Conservation (phyloP, 2,329 filamentous ascomycete genomes). For the Coniochaeta prunicola region DNA sequence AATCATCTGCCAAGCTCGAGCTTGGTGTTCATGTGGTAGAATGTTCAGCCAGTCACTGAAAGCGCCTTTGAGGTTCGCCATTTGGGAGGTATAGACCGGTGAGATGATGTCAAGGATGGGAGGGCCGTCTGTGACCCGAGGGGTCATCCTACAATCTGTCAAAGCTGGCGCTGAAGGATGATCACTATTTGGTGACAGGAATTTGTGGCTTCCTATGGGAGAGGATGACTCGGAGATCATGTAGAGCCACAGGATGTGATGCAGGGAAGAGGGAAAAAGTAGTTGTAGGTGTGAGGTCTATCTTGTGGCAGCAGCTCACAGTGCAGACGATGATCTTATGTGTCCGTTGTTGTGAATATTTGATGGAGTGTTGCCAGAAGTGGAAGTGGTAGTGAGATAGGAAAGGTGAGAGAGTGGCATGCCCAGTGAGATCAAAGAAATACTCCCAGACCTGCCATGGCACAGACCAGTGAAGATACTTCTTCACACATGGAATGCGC, state of each 20-base stretch:
- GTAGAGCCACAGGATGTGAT: no score
- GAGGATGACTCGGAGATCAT: no score
- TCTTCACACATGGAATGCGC: neutral
- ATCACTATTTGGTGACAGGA: neutral
- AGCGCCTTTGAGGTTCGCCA: neutral
- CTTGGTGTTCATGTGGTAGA: neutral
- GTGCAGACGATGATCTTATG: no score
- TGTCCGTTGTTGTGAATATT: no score
- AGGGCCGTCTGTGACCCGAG: neutral
- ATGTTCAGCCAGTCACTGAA: neutral
- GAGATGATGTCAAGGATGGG: neutral
- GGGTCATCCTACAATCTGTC: no score
- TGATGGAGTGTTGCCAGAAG: neutral
- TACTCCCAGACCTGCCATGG: neutral
- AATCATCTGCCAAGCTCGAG: neutral
- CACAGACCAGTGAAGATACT: neutral
- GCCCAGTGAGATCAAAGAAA: neutral
- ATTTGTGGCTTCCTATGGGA: neutral
- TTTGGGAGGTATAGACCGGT: neutral
- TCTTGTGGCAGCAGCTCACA: no score
- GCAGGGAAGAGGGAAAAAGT: no score
- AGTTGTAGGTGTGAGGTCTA: no score
- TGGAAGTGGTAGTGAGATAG: neutral
- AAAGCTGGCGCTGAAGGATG: no score
- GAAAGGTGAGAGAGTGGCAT: neutral